Conservation (phyloP, 2,329 filamentous ascomycete genomes). For the Paracamarosporium sp. region DNA sequence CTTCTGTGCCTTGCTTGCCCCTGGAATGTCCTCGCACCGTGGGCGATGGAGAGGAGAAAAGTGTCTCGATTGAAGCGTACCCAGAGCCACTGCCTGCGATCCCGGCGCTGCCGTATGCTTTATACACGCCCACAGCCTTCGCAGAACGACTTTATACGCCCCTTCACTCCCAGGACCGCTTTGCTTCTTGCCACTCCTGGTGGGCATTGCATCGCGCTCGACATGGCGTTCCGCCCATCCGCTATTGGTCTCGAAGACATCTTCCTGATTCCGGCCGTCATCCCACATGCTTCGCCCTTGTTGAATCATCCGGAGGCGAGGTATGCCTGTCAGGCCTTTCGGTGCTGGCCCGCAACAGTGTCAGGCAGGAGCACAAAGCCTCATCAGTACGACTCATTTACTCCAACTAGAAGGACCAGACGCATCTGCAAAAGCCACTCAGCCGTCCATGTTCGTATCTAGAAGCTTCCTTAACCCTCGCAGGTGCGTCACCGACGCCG, state of each 20-base stretch:
- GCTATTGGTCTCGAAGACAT: constrained; percentile 39
- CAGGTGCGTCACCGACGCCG: neutral
- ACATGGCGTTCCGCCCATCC: constrained; percentile 37
- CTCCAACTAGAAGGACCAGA: neutral
- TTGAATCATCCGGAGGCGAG: constrained; percentile 34
- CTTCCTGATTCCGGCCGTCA: constrained; percentile 36
- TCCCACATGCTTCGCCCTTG: constrained; percentile 26
- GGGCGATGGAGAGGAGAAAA: constrained; percentile 17
- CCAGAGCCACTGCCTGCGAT: constrained; percentile 34
- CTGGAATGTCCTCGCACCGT: constrained; percentile 27
- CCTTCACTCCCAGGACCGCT: constrained; percentile 18
- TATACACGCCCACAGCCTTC: constrained; percentile 28
- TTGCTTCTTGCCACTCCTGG: constrained; percentile 40
- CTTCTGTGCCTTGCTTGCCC: constrained; percentile 7
- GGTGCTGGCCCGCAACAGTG: neutral
- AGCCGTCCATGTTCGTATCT: constrained; percentile 18
- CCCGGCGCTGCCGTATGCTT: constrained; percentile 31
- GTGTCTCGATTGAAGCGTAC: constrained; percentile 35
- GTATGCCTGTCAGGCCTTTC: constrained; percentile 21
- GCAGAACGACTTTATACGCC: constrained; percentile 45
- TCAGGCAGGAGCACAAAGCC: constrained; percentile 12
- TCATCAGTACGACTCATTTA: constrained; percentile 2
- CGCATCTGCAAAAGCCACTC: neutral
- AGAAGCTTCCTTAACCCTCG: neutral
- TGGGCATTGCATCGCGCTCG: constrained; percentile 36